These are phyloP conservation scores for Chloroidium sp. DNA, from an alignment of 163 green algal genomes.

Conservation along the genomic window DNA sequence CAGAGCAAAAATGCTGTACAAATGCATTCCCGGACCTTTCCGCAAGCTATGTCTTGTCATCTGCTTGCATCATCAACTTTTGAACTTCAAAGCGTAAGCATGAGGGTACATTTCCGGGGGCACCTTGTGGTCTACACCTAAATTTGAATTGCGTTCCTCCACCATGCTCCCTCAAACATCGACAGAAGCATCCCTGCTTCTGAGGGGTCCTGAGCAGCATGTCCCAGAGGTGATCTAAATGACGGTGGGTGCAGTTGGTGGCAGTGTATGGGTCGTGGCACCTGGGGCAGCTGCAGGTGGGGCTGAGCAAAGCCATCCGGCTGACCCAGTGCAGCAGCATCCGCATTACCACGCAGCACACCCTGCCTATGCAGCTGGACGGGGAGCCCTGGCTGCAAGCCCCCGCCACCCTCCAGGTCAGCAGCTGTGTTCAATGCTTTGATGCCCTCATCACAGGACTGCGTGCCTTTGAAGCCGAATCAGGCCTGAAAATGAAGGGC, in stretches of 20 bases:
- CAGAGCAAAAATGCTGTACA: too few relatives aligned
- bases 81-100: too few relatives aligned
- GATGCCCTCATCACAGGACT: not conserved
- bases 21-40: too few relatives aligned
- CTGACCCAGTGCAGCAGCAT: slow-evolving; percentile 54
- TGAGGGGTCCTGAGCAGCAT: too few relatives aligned
- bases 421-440: slow-evolving; percentile 6
- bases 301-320: slow-evolving; percentile 50
- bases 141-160: too few relatives aligned
- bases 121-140: too few relatives aligned
- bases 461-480: not conserved
- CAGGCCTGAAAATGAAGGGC: not conserved
- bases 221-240: too few relatives aligned
- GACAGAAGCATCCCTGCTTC: too few relatives aligned
- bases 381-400: slow-evolving; percentile 72
- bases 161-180: too few relatives aligned
- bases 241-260: slow-evolving; percentile 32
- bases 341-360: slow-evolving; percentile 23
- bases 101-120: too few relatives aligned
- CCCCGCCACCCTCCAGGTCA: slow-evolving; percentile 31
- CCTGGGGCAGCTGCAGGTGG: slow-evolving; percentile 63
- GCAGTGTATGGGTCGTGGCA: slow-evolving; percentile 57
- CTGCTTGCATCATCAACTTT: too few relatives aligned
- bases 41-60: too few relatives aligned
- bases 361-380: slow-evolving; percentile 60